Evolutionary conservation across 2,329 filamentous ascomycete genomes (phyloP), one percentile per base, ranked within the genome.

Genomic region (Erysiphe pulchra): DNA sequence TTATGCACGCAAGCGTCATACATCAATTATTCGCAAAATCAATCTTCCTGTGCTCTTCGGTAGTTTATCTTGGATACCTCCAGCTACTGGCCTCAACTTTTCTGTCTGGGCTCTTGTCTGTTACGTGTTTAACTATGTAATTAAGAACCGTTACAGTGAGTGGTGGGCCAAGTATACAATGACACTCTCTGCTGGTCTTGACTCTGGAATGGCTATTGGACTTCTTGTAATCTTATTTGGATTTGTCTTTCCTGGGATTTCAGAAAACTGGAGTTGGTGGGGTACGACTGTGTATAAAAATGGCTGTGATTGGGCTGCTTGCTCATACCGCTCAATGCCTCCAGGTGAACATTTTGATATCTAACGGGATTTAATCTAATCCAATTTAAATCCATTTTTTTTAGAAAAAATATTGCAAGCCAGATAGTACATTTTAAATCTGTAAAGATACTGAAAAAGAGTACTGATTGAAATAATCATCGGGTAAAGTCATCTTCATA

Each of bases 161-260:
- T 92, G 84, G 84, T 92, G 84, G 84, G 75, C 74, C 42, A 90
- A 92, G 61, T 92, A 92, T 59, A 87, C 81, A 37, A 90, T 92
- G 81, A 86, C 82, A 4, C 65, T 92, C 45, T 83, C 77, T 47
- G 83, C 83, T 0, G 84, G 81, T 1, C 66, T 92, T 46, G 84
- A 92, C 57, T 85, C 79, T 1, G 82, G 83, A 0, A 64, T 92
- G 17, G 83, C 84, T 0, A 81, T 86, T 54, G 80, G 80, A 28
- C 77, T 90, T 33, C 75, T 92, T 10, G 71, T 87, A 4, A 76
- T 90, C 24, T 92, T 92, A 58, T 87, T 92, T 54, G 80, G 75
- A 1, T 80, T 92, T 51, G 70, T 90, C n/a, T 87, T 85, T 56
- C 79, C 83, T 0, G 80, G 80, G 0, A 73, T 69, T 65, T 79